These are phyloP conservation scores for Penicillium freii DNA, from an alignment of 2,329 filamentous ascomycete species.

Conservation along the genomic window DNA sequence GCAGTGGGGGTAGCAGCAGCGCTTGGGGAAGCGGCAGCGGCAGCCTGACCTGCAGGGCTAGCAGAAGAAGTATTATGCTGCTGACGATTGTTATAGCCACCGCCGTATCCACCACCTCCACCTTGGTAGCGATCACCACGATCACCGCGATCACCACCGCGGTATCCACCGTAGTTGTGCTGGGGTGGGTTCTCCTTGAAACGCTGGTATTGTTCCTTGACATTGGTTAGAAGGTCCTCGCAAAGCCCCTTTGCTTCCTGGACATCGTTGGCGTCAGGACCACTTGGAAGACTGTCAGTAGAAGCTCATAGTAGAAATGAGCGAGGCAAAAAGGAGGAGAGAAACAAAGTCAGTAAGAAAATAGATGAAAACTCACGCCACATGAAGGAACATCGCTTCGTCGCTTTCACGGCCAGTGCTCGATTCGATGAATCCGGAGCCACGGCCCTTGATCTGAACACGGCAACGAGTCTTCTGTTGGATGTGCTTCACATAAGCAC, in stretches of 20 bases:
- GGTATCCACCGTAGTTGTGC: constrained; percentile 59
- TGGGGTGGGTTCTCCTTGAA: constrained; percentile 79
- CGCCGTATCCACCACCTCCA: constrained; percentile 33
- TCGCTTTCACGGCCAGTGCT: constrained; percentile 88
- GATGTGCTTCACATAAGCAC: constrained; percentile 96
- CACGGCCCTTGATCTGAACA: constrained; percentile 96
- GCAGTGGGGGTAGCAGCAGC: constrained; percentile 32
- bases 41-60: constrained; percentile 45
- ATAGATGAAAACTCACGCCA: constrained; percentile 60
- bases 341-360: not conserved
- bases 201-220: constrained; percentile 83
- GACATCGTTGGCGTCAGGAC: constrained; percentile 83
- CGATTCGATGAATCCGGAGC: constrained; percentile 89
- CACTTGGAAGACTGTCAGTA: constrained; percentile 51
- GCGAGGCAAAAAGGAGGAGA: not conserved
- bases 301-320: not conserved
- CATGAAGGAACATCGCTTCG: constrained; percentile 94
- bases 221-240: constrained; percentile 80
- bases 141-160: constrained; percentile 17
- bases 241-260: constrained; percentile 84
- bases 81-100: constrained; percentile 38
- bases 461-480: constrained; percentile 92
- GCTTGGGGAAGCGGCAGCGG: constrained; percentile 29
- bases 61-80: constrained; percentile 38
- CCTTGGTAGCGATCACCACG: constrained; percentile 21